Conservation (phyloP, 805 yeast genomes). For the Zygosaccharomyces lentus region DNA sequence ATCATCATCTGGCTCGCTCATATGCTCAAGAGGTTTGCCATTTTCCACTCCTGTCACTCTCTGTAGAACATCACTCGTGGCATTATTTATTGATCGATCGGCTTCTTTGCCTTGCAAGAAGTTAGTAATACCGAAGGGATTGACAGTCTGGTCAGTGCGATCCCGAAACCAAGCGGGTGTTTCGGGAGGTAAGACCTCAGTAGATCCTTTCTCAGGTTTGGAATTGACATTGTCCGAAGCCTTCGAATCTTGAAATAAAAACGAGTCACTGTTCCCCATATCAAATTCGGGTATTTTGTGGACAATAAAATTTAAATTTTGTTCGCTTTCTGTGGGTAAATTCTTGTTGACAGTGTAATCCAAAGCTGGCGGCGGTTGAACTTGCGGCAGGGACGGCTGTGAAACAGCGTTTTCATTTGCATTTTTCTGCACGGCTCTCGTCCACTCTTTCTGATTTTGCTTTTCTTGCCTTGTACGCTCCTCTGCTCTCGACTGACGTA, state of each 20-base stretch:
- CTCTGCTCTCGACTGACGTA: constrained; percentile 38
- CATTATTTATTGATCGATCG: constrained; percentile 22
- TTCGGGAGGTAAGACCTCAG: constrained; percentile 17
- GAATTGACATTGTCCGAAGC: constrained; percentile 4
- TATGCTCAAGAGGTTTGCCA: background rate
- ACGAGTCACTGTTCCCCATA: constrained; percentile 13
- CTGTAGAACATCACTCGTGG: constrained; percentile 6
- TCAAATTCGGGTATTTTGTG: constrained; percentile 22
- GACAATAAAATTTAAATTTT: constrained; percentile 22
- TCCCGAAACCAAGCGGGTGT: constrained; percentile 34
- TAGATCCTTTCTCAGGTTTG: constrained; percentile 1
- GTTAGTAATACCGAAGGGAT: constrained; percentile 19
- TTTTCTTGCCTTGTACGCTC: constrained; percentile 1
- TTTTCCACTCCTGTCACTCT: constrained; percentile 21
- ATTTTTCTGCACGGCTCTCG: constrained; percentile 23
- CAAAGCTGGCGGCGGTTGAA: background rate
- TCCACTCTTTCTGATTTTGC: constrained; percentile 40
- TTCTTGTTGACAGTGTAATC: background rate
- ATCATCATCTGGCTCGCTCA: background rate
- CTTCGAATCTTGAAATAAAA: constrained; percentile 19
- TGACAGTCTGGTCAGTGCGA: constrained; percentile 6
- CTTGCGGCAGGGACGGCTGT: background rate
- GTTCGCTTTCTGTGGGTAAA: constrained; percentile 20
- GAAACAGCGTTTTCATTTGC: background rate
- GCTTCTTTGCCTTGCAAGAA: constrained; percentile 21